Evolutionary conservation across 352 stramenopile species (phyloP).

Genomic region (Phytopythium cucurbitacearum): DNA sequence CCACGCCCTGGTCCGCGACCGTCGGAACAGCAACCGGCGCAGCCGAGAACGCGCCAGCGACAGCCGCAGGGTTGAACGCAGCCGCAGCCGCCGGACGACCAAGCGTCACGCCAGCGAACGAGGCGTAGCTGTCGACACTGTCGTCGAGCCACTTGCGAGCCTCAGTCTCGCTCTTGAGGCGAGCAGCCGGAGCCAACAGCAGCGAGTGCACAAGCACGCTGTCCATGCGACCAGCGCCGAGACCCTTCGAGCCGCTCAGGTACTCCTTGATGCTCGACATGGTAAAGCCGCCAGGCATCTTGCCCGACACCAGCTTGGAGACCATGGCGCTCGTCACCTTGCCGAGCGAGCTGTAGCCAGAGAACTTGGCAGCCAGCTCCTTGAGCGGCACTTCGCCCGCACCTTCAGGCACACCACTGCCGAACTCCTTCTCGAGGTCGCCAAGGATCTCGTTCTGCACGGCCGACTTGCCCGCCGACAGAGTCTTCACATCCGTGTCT

Average conservation of each 20-base stretch:
- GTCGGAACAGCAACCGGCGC: conserved; percentile 44
- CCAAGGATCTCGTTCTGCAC: conserved; percentile 88
- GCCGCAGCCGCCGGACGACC: conserved; percentile 12
- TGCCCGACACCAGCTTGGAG: conserved; percentile 71
- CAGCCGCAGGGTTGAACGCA: conserved; percentile 11
- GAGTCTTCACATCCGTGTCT: conserved; percentile 72
- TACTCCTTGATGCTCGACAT: conserved; percentile 79
- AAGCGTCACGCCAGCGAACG: conserved; percentile 70
- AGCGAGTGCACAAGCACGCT: conserved; percentile 74
- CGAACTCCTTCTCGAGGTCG: conserved; percentile 87
- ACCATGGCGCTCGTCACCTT: conserved; percentile 62
- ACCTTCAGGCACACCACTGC: conserved; percentile 53
- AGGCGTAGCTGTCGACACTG: conserved; percentile 59
- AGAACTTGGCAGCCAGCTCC: conserved; percentile 66
- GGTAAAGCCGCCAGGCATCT: conserved; percentile 85
- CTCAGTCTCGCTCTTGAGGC: conserved; percentile 68
- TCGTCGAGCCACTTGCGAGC: conserved; percentile 81
- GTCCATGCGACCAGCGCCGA: conserved; percentile 69
- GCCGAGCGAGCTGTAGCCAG: conserved; percentile 61
- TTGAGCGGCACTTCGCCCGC: conserved; percentile 71
- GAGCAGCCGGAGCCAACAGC: conserved; percentile 45
- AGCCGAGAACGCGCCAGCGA: conserved; percentile 31
- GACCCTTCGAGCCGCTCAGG: conserved; percentile 41
- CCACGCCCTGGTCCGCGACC: conserved; percentile 54
- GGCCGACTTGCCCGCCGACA: conserved; percentile 81